Evolutionary conservation across 192 early-diverging fungal species (phyloP), one percentile per base, ranked within the genome.

Genomic region (Ramicandelaber brevisporus): DNA sequence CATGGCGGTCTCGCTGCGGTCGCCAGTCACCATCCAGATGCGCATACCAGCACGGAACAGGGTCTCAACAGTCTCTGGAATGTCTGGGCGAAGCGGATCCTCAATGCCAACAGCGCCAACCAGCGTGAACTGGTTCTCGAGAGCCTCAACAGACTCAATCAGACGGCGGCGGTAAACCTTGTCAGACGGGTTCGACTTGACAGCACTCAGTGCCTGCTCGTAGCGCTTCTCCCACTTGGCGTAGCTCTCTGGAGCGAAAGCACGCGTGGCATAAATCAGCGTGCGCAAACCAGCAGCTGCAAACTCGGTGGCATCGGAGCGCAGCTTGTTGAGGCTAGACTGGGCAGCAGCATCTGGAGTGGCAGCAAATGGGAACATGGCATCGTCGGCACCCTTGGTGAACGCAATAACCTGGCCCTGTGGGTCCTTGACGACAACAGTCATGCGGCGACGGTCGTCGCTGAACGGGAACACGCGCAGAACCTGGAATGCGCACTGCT

Each of bases 1-100:
- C 51, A 97, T 93, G 10, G 92, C 92, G 0, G 92, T 97, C 51
- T 97, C 92, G 55, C 90, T 49, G 41, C 92, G 90, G 53, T 97
- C 92, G 20, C 92, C 92, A 0, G 92, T 97, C 29, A 97, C 49
- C 1, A 97, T 88, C 92, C 92, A 97, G 28, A 97, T 69, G 43
- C 85, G 82, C 44, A 93, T 86, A 2, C 86, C 84, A 0, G 88
- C 86, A 18, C 65, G 55, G 1, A 72, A 53, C 14, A 97, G 61
- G 1, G 71, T 49, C 5, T 63, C 77, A 33, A 97, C 92, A 24
- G 70, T 67, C 12, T 92, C 73, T 0, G 92, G 92, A 1, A 93
- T 88, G 5, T 78, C 80, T 27, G 90, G 84, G 40, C 93, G 92
- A 11, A 97, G 59, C 40, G 79, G 76, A 45, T 97, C 92, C 46